A percentile compares a stretch with the other conserved stretches of the same genome.
Conservation (phyloP, 192 early-diverging fungal species). For the Allomyces arbusculus region DNA sequence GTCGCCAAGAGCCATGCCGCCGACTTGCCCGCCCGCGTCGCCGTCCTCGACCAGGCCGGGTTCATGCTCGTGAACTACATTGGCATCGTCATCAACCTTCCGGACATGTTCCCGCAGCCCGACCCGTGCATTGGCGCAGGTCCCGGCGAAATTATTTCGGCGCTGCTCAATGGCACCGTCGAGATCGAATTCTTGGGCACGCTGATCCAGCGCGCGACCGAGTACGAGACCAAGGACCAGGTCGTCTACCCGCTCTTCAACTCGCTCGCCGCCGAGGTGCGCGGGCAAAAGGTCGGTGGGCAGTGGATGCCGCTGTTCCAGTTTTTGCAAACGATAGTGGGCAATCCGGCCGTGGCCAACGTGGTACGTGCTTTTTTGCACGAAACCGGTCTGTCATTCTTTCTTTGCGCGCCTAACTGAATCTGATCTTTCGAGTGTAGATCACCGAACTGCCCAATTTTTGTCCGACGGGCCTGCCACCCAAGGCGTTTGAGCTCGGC, state of each 20-base stretch:
- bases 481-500: slow-evolving; percentile 23
- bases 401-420: too few species aligned
- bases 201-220: too few species aligned
- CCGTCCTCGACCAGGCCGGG: slow-evolving; percentile 30
- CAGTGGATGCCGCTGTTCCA: too few species aligned
- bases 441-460: neutral
- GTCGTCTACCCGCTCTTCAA: neutral
- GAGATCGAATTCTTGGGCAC: too few species aligned
- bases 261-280: neutral
- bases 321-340: too few species aligned
- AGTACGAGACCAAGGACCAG: too few species aligned
- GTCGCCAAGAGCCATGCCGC: slow-evolving; percentile 22
- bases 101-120: slow-evolving; percentile 72
- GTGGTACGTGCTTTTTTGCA: too few species aligned
- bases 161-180: neutral
- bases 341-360: too few species aligned
- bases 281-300: neutral
- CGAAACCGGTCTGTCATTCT: too few species aligned
- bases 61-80: slow-evolving; percentile 60
- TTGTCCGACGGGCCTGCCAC: neutral
- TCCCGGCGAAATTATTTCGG: neutral
- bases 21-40: slow-evolving; percentile 34
- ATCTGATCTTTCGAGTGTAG: neutral
- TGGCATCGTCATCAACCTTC: slow-evolving; percentile 59
- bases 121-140: slow-evolving; percentile 13